Base-by-base conservation (phyloP, 208 protist genomes). In the Acanthamoeba healyi region DNA sequence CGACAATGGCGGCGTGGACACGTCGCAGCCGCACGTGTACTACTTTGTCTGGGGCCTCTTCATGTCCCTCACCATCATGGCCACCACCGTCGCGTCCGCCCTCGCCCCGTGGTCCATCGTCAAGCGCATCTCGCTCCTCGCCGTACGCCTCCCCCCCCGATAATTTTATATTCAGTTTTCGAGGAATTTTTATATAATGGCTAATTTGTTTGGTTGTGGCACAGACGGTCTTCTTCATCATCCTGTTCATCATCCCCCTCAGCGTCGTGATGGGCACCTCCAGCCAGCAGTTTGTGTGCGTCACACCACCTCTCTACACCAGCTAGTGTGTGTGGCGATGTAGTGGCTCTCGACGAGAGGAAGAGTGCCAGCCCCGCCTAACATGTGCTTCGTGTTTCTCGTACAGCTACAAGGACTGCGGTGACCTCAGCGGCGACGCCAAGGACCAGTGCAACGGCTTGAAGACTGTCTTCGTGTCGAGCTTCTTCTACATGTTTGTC, bases 401-500 rank as follows among this genome's bases (percentile, higher is more conserved):
- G n/a, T n/a, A n/a, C 70, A 79, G 70, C 34, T 9, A 46, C 10
- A n/a, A 79, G 34, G 70, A 79, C 32, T 79, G 70, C 26, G 32
- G 70, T 24, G 70, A 79, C 42, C 70, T 79, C 36, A 12, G 9
- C 4, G 70, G 38, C 32, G 38, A 44, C 38, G 70, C 70, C 36
- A 79, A 79, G 70, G 70, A 79, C 32, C 32, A 10, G 5, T 79
- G 70, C 70, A 79, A 79, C 38, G 70, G 70, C 32, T 79, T 32
- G 29, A 79, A 79, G 70, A 5, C 24, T n/a, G 15, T 79, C 36
- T 79, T 79, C 32, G 70, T 79, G 70, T 38, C 70, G 4, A 42
- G 36, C 12, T 79, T 79, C 70, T 79, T 79, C 70, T 79, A 79
- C 70, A 79, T 79, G 70, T 44, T 79, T 24, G 70, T 79, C 36